A percentile compares a stretch with the other conserved stretches of the same genome.
Evolutionary conservation across 176 grass and related monocot species (phyloP).

Genomic region (Carex parvula): DNA sequence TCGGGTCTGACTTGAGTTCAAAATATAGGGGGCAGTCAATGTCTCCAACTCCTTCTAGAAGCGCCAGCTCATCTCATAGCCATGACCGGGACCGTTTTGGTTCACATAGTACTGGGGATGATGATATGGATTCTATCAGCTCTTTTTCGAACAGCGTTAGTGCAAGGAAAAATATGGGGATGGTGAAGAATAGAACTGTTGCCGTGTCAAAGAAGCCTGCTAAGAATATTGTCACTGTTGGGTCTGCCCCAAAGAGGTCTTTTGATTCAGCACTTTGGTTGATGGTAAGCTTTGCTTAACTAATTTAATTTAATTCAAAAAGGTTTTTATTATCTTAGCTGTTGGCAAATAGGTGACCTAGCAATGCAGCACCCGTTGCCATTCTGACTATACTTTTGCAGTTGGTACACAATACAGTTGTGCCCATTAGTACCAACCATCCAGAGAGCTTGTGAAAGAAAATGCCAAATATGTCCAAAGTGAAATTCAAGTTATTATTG

Average conservation of each 20-base stretch:
- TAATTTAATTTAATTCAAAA: neutral
- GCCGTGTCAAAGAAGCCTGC: slow-evolving; percentile 66
- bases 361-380: neutral
- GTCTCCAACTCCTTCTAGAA: slow-evolving; percentile 83
- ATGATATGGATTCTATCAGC: slow-evolving; percentile 71
- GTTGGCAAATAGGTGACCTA: neutral
- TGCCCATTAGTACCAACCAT: neutral
- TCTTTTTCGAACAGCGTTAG: slow-evolving; percentile 44
- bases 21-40: slow-evolving; percentile 72
- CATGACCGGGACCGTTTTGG: slow-evolving; percentile 58
- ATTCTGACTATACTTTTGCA: neutral
- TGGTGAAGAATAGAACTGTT: slow-evolving; percentile 61
- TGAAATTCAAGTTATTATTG: neutral
- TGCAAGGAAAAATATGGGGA: slow-evolving; percentile 49
- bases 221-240: slow-evolving; percentile 45
- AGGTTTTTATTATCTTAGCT: neutral
- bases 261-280: slow-evolving; percentile 87
- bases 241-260: slow-evolving; percentile 63
- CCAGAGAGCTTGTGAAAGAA: neutral
- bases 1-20: slow-evolving; percentile 42
- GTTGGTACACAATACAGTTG: neutral
- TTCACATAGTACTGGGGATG: slow-evolving; percentile 68
- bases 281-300: slow-evolving; percentile 47
- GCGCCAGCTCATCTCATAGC: slow-evolving; percentile 65
- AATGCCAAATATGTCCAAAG: neutral